A percentile compares a stretch with the other conserved stretches of the same genome.
These are phyloP conservation scores for Apiotrichum montevideense DNA, from an alignment of 1,284 basidiomycete species.

Conservation along the genomic window DNA sequence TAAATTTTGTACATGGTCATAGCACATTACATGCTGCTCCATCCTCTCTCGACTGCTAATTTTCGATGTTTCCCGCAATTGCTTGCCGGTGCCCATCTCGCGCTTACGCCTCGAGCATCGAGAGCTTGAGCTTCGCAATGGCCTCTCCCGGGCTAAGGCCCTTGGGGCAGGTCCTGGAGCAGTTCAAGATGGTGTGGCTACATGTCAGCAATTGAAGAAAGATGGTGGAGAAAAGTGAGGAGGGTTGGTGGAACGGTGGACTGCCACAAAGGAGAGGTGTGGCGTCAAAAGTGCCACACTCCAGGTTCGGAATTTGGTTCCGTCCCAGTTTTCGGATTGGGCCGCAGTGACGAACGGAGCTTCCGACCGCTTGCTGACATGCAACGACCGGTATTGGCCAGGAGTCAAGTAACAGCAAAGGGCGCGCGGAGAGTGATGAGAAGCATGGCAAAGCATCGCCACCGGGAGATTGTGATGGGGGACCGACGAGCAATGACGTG, in stretches of 20 bases:
- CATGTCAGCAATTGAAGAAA: conserved; percentile 15
- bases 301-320: conserved; percentile 13
- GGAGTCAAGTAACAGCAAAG: too few species aligned
- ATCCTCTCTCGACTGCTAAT: not conserved
- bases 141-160: conserved; percentile 82
- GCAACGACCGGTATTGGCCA: too few species aligned
- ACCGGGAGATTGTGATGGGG: not conserved
- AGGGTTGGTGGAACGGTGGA: too few species aligned
- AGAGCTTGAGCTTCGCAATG: conserved; percentile 82
- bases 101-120: conserved; percentile 50
- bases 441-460: too few species aligned
- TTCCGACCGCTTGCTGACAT: too few species aligned
- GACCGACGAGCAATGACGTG: not conserved
- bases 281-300: too few species aligned
- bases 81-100: conserved; percentile 65
- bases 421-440: too few species aligned
- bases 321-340: not conserved
- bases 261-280: too few species aligned
- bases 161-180: conserved; percentile 88
- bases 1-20: too few species aligned
- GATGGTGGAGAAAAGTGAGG: not conserved
- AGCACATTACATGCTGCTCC: not conserved
- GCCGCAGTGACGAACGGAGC: not conserved
- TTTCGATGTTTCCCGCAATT: not conserved
- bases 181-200: conserved; percentile 96